Percentiles rank a stretch among this genome's conserved stretches.
Evolutionary conservation across 345 rosid genomes (phyloP).

Genomic region (Eucalyptus grandis): DNA sequence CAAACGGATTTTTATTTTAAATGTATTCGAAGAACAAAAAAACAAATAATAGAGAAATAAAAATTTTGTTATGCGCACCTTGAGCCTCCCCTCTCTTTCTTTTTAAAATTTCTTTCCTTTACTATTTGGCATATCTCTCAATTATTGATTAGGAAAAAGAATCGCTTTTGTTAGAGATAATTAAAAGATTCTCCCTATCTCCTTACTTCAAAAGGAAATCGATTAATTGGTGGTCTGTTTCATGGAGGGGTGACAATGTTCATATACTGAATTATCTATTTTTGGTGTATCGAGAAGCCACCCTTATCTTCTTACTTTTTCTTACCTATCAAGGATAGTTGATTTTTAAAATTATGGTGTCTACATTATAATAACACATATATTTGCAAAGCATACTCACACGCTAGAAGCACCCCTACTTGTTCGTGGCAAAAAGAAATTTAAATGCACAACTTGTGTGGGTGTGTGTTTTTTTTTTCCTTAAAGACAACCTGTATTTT

Average conservation of each 20-base stretch:
- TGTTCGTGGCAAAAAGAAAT: not conserved
- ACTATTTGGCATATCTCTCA: not conserved
- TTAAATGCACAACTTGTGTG: not conserved
- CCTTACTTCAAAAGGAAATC: not conserved
- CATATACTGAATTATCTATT: not conserved
- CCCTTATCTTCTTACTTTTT: not conserved
- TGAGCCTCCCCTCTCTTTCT: no score
- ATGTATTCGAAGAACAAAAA: no score
- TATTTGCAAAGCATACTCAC: not conserved
- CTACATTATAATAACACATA: not conserved
- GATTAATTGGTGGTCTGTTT: not conserved
- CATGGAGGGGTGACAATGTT: not conserved
- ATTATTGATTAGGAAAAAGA: no score
- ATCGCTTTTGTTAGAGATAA: not conserved
- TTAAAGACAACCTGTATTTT: not conserved
- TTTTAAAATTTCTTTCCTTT: not conserved
- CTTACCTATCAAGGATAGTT: not conserved
- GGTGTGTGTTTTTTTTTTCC: no score
- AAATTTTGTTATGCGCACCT: rapidly evolving
- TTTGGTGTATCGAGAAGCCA: not conserved
- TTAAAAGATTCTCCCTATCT: not conserved
- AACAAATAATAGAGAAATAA: no score
- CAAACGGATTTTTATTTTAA: rapidly evolving
- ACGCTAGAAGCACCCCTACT: not conserved
- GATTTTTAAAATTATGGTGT: not conserved